Base-by-base conservation (phyloP, 1,284 basidiomycete genomes). In the Volvariella volvacea region DNA sequence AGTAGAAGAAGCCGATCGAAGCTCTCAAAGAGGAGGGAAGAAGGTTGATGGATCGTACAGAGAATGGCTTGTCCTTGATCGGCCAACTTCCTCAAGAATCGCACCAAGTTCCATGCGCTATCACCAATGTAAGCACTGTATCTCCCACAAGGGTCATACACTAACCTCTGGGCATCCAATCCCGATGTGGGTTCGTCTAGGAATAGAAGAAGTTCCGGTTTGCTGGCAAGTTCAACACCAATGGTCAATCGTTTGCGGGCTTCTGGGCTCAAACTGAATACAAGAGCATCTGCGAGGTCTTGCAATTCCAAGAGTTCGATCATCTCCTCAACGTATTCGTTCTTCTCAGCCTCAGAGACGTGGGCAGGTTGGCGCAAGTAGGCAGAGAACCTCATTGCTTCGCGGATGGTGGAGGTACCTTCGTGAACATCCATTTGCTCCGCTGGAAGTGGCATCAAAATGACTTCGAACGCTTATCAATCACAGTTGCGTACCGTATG, bases 351-450 rank as follows among this genome's bases (percentile, higher is more conserved):
- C 51, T 77, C 74, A 1, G 88, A 60, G 15, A 92, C 73, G 42
- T 76, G 66, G 2, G 74, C 72, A 1, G 91, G 88, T 58, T 96
- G 92, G n/a, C 92, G 81, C 19, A 96, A 74, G 58, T 92, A 79
- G 0, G 93, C 92, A 7, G 86, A 90, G 71, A 96, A 95, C 10
- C 83, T 77, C 57, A 96, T 74, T 1, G 93, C 92, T 60, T 96
- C 92, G 17, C 92, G 83, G 36, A 95, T 87, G 10, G 88, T 87
- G 10, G 90, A 79, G 9, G 87, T 91, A 48, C 62, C 84, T 62
- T 92, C 88, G 60, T 94, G 92, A 1, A 87, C 82, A 55, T 94
- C 91, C 77, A 87, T 83, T 64, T 92, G 90, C 57, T 92, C 86
- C 28, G 86, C 88, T 88, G 65, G 50, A 70, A 67, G 31, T 64